Conservation (phyloP, 139 green algal genomes). For the Closterium sp. region DNA sequence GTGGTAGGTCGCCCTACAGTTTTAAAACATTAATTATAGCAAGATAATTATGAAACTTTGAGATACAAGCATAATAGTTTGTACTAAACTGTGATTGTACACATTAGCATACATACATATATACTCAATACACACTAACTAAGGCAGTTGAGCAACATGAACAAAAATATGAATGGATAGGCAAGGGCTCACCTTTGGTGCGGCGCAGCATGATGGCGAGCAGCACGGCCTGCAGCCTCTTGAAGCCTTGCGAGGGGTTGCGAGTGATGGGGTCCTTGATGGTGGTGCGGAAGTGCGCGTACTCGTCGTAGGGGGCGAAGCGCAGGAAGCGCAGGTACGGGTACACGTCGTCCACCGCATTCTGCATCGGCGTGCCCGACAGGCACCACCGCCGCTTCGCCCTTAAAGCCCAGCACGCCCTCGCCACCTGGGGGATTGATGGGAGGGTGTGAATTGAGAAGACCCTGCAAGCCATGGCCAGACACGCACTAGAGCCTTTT, state of each 20-base stretch:
- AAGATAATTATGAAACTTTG: no score
- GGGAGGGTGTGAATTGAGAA: no score
- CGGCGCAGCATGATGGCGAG: slow-evolving; percentile 40
- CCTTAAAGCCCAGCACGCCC: slow-evolving; percentile 38
- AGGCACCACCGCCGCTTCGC: slow-evolving; percentile 76
- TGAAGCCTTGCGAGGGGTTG: slow-evolving; percentile 21
- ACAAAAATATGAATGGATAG: no score
- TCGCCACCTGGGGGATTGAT: slow-evolving; percentile 24
- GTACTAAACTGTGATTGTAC: no score
- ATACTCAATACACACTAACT: no score
- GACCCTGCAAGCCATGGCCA: no score
- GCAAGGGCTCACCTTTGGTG: slow-evolving; percentile 34
- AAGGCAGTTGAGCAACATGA: no score
- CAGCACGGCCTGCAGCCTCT: slow-evolving; percentile 40
- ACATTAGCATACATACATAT: no score
- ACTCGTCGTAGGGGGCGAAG: slow-evolving; percentile 50
- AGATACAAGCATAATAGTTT: no score
- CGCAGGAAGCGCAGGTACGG: slow-evolving; percentile 80
- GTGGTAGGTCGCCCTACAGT: no score
- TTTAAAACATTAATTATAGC: no score
- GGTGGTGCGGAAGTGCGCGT: slow-evolving; percentile 15
- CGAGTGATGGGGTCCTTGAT: slow-evolving; percentile 47
- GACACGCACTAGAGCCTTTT: no score
- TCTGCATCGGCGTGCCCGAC: slow-evolving; percentile 88
- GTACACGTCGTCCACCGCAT: slow-evolving; percentile 87